Conservation (phyloP, 768 basidiomycete genomes). For the Sutorius australiensis region DNA sequence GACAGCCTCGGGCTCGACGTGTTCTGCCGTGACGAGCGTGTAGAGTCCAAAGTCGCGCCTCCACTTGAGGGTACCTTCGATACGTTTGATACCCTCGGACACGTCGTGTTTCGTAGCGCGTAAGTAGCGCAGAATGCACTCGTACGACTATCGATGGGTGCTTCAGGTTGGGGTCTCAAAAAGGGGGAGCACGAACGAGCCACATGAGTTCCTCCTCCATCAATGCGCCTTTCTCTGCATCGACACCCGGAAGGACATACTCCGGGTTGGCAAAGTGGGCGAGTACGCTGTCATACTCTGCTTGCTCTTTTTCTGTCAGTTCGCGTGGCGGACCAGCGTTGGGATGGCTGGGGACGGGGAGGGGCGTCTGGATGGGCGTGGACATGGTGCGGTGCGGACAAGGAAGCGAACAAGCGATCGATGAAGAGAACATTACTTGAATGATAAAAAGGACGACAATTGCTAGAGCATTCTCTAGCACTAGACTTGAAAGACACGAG, state of each 20-base stretch:
- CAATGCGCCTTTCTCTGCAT: conserved; percentile 42
- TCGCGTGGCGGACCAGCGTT: conserved; percentile 33
- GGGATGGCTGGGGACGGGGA: conserved; percentile 23
- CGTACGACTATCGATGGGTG: conserved; percentile 42
- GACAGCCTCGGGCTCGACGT: conserved; percentile 73
- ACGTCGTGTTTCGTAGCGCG: conserved; percentile 76
- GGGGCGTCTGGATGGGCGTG: conserved; percentile 15
- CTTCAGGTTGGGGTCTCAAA: background rate
- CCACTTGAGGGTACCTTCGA: conserved; percentile 77
- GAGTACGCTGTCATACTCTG: conserved; percentile 51
- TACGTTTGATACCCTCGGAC: conserved; percentile 52
- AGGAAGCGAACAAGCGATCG: background rate
- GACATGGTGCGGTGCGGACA: conserved; percentile 6
- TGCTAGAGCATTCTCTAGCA: no score
- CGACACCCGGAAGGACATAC: conserved; percentile 49
- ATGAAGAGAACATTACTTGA: background rate
- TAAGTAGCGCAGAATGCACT: conserved; percentile 73
- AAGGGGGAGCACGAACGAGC: conserved; percentile 45
- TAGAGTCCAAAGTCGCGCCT: conserved; percentile 75
- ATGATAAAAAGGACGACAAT: no score
- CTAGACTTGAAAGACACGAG: no score
- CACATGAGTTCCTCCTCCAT: conserved; percentile 72
- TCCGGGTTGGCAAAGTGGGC: conserved; percentile 52
- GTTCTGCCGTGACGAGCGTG: conserved; percentile 51
- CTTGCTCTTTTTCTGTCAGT: conserved; percentile 43